Evolutionary conservation across 345 rosid genomes (phyloP).

Genomic region (Hevea brasiliensis): DNA sequence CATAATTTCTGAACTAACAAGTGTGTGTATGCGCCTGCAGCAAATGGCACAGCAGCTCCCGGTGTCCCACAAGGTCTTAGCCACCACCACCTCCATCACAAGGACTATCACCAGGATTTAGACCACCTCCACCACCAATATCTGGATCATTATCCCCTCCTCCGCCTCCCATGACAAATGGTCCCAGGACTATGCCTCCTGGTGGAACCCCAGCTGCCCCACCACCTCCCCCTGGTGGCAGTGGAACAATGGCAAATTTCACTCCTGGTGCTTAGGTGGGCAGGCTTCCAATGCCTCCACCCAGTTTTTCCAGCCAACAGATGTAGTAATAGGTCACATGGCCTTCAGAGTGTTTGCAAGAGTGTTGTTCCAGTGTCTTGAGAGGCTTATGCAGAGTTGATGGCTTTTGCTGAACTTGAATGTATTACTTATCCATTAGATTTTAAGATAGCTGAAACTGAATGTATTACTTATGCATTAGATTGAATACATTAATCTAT

Average conservation of each 20-base stretch:
- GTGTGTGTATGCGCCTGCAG: constrained; percentile 58
- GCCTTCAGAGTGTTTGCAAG: neutral
- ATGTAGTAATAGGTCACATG: constrained; percentile 26
- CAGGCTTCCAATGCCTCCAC: constrained; percentile 53
- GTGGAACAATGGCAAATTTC: constrained; percentile 60
- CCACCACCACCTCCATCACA: constrained; percentile 68
- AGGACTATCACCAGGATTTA: constrained; percentile 51
- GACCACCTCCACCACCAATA: constrained; percentile 49
- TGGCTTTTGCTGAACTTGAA: neutral
- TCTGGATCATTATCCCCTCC: constrained; percentile 59
- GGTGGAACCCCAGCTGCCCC: constrained; percentile 65
- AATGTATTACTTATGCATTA: too few relatives aligned
- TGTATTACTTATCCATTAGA: neutral
- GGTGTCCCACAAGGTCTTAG: constrained; percentile 48
- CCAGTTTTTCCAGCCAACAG: constrained; percentile 55
- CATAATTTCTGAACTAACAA: too few relatives aligned
- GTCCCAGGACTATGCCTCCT: constrained; percentile 66
- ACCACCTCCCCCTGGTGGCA: constrained; percentile 72
- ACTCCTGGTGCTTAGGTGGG: constrained; percentile 50
- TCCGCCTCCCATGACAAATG: constrained; percentile 77
- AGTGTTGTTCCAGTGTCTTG: neutral
- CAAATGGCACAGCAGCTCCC: constrained; percentile 63
- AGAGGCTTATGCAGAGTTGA: neutral
- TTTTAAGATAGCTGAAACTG: neutral
- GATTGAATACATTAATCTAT: too few relatives aligned